Evolutionary conservation across 306 rosid species (phyloP).

Genomic region (Rosa persica): DNA sequence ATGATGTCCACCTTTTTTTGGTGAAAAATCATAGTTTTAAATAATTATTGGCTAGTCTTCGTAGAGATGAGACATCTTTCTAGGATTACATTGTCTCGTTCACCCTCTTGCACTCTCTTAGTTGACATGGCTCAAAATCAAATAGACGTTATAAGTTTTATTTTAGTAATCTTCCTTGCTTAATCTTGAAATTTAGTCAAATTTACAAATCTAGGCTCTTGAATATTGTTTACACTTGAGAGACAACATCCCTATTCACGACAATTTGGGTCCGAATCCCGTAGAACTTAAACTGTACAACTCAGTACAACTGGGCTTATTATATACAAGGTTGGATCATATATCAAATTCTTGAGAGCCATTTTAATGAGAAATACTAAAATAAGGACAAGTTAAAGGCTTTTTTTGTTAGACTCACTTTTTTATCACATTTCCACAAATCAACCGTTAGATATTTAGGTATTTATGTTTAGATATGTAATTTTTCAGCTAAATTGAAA

Average conservation of each 20-base stretch:
- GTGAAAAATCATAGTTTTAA: too few relatives aligned
- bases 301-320: slow-evolving; percentile 5
- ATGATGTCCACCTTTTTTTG: too few relatives aligned
- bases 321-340: neutral
- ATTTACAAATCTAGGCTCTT: neutral
- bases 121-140: slow-evolving; percentile 21
- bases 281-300: neutral
- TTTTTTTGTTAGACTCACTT: too few relatives aligned
- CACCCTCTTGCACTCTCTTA: neutral
- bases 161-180: neutral
- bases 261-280: neutral
- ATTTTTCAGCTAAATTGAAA: too few relatives aligned
- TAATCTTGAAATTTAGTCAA: neutral
- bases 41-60: too few relatives aligned
- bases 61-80: too few relatives aligned
- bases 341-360: neutral
- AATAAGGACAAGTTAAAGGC: too few relatives aligned
- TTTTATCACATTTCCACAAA: too few relatives aligned
- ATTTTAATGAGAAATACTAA: too few relatives aligned
- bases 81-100: too few relatives aligned
- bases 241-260: neutral
- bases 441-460: too few relatives aligned
- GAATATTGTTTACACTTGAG: neutral
- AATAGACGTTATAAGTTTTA: neutral
- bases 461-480: too few relatives aligned